Conservation (phyloP, 169 alveolate genomes). For the Cryptosporidium xiaoi region DNA sequence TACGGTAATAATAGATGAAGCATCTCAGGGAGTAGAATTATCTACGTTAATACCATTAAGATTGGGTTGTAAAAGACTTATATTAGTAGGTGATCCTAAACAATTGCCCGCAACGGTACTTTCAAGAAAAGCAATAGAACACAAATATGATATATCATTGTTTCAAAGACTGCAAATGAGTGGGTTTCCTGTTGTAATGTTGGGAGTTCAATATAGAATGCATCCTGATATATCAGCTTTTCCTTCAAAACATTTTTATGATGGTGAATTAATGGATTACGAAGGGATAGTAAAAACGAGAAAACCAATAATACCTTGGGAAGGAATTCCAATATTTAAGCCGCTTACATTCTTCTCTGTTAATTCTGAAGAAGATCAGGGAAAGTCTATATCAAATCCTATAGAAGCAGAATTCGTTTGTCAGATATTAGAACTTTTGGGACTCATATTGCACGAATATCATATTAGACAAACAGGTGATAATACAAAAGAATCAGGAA, state of each 20-base stretch:
- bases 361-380: constrained; percentile 83
- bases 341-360: constrained; percentile 89
- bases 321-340: constrained; percentile 86
- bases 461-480: constrained; percentile 24
- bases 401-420: constrained; percentile 76
- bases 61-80: constrained; percentile 90
- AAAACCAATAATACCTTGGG: constrained; percentile 84
- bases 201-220: constrained; percentile 95
- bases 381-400: constrained; percentile 72
- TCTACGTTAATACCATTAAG: constrained; percentile 84
- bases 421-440: constrained; percentile 62
- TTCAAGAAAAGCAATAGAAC: constrained; percentile 85
- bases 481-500: neutral
- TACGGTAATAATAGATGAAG: constrained; percentile 96
- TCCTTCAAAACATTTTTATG: constrained; percentile 91
- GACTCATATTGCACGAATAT: constrained; percentile 20
- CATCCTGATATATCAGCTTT: constrained; percentile 94
- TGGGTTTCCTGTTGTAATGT: constrained; percentile 79
- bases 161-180: constrained; percentile 87
- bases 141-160: constrained; percentile 86
- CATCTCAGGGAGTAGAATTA: constrained; percentile 94
- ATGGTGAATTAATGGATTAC: constrained; percentile 77
- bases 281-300: constrained; percentile 15
- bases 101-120: constrained; percentile 97
- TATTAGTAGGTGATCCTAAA: constrained; percentile 98